Conservation (phyloP, 176 grass and related monocot species). For the Carex scoparia region DNA sequence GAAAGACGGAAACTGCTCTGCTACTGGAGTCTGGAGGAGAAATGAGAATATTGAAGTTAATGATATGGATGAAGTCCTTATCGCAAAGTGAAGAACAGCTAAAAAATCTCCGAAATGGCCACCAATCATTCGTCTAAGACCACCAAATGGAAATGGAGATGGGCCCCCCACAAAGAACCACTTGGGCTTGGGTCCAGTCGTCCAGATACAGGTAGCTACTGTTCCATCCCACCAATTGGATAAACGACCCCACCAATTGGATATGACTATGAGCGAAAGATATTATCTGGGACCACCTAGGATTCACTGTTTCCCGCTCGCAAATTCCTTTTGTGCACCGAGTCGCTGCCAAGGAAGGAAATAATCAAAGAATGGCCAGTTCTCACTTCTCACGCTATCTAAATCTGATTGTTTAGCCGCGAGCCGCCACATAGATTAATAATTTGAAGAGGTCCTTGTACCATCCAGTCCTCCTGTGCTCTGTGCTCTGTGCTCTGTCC, state of each 20-base stretch:
- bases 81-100: slow-evolving; percentile 2
- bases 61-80: background rate
- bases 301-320: background rate
- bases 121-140: background rate
- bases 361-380: background rate
- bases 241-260: slow-evolving; percentile 6
- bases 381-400: background rate
- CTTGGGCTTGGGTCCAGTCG: slow-evolving; percentile 13
- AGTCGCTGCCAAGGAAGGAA: background rate
- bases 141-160: slow-evolving; percentile 8
- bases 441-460: background rate
- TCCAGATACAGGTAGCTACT: slow-evolving; percentile 12
- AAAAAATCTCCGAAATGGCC: slow-evolving; percentile 9
- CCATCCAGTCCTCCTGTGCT: background rate
- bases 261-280: slow-evolving; percentile 25
- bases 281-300: background rate
- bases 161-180: background rate
- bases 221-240: slow-evolving; percentile 10
- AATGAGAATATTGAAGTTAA: background rate
- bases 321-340: background rate
- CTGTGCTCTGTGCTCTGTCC: background rate
- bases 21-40: background rate
- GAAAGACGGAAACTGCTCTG: no score
- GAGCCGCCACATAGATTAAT: background rate
- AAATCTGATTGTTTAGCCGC: background rate